These are phyloP conservation scores for Nyssa sinensis DNA, from an alignment of 148 eudicot species.

Conservation along the genomic window DNA sequence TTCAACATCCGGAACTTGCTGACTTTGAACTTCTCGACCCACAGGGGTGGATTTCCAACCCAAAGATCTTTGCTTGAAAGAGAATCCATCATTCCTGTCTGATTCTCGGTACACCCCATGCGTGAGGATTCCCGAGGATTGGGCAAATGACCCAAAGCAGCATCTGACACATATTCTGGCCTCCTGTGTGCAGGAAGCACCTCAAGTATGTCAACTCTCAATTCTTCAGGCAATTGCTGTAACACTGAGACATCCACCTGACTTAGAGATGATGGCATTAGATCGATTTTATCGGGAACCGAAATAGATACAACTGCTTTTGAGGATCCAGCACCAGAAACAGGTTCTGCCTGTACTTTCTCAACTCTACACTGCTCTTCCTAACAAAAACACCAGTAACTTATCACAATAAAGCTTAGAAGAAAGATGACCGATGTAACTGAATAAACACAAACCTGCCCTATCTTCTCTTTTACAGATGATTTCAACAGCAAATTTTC, in stretches of 20 bases:
- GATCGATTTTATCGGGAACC: conserved; percentile 23
- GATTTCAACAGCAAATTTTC: too few relatives aligned
- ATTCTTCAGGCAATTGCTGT: conserved; percentile 77
- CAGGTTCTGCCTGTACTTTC: conserved; percentile 26
- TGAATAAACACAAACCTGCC: not conserved
- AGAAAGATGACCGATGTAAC: not conserved
- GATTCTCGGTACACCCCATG: conserved; percentile 12
- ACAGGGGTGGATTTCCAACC: conserved; percentile 78
- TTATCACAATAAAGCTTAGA: not conserved
- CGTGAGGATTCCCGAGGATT: conserved; percentile 17
- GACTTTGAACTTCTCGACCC: conserved; percentile 65
- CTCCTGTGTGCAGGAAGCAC: conserved; percentile 68
- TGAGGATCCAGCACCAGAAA: conserved; percentile 29
- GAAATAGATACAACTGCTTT: conserved; percentile 16
- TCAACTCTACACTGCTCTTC: conserved; percentile 13
- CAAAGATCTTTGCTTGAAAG: conserved; percentile 46
- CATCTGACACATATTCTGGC: conserved; percentile 27
- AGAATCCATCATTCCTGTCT: conserved; percentile 17
- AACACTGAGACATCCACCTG: conserved; percentile 79
- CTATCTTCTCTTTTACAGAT: too few relatives aligned
- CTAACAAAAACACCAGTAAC: conserved; percentile 12
- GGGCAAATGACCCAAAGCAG: conserved; percentile 9
- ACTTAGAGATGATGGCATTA: conserved; percentile 89
- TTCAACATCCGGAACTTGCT: conserved; percentile 50
- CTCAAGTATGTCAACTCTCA: conserved; percentile 68